Percentiles rank a stretch among this genome's conserved stretches.
Conservation (phyloP, 163 green algal genomes). For the Smithsoniella earleae region DNA sequence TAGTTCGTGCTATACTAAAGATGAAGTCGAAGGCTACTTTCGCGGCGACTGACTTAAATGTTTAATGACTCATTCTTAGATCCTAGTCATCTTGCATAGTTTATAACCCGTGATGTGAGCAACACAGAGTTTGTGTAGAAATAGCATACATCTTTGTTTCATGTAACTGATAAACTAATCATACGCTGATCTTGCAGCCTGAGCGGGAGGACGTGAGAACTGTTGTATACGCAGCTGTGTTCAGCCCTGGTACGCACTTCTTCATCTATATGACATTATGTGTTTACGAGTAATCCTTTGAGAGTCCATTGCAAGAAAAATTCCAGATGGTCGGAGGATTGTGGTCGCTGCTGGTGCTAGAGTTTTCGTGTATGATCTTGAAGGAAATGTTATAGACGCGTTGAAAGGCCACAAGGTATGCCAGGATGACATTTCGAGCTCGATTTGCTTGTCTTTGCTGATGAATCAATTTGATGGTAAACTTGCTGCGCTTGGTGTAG, state of each 20-base stretch:
- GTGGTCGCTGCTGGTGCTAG: conserved; percentile 57
- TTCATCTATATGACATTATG: neutral
- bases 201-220: conserved; percentile 62
- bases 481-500: conserved; percentile 36
- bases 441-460: neutral
- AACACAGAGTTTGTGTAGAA: neutral
- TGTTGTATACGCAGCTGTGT: conserved; percentile 67
- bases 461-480: neutral
- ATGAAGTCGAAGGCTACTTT: too few relatives aligned
- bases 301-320: neutral
- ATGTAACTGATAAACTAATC: neutral
- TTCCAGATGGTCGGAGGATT: conserved; percentile 59
- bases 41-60: neutral
- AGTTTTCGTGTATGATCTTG: conserved; percentile 66
- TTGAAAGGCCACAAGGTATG: conserved; percentile 63
- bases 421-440: too few relatives aligned
- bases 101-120: neutral
- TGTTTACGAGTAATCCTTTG: neutral
- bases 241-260: conserved; percentile 55
- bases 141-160: neutral
- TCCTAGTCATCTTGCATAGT: neutral
- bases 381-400: conserved; percentile 60
- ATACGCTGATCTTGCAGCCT: conserved; percentile 42
- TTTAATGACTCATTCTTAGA: neutral
- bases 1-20: too few relatives aligned